phyloP scores from a whole-genome alignment of 1,139 yeast genomes.

The Magnusiomyces paraingens region DNA sequence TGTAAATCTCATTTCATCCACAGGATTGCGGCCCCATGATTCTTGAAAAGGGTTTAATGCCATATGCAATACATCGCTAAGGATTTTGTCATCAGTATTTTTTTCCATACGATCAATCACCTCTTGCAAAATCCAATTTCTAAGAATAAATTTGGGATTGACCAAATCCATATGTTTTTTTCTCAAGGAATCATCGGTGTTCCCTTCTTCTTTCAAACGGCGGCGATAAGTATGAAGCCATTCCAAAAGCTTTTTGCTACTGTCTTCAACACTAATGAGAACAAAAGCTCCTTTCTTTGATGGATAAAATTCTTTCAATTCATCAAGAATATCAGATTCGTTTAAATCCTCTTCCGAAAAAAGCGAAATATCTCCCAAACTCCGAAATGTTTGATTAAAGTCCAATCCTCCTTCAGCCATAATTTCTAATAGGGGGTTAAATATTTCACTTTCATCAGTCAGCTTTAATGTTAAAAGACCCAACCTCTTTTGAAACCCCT shows the following conservation, averaged over 20 bases:
- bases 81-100: conserved; percentile 22
- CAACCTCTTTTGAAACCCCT: conserved; percentile 56
- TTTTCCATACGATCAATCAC: conserved; percentile 44
- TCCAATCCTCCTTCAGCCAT: conserved; percentile 61
- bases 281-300: conserved; percentile 6
- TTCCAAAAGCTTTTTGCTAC: conserved; percentile 7
- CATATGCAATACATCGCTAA: conserved; percentile 33
- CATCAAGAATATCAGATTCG: conserved; percentile 12
- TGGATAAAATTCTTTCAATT: conserved; percentile 2
- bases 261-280: conserved; percentile 18
- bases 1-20: conserved; percentile 23
- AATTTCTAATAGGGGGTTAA: conserved; percentile 59
- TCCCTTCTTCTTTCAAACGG: conserved; percentile 37
- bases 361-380: conserved; percentile 43
- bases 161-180: conserved; percentile 37
- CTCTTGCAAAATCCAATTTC: conserved; percentile 83
- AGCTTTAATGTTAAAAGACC: conserved; percentile 49
- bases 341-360: conserved; percentile 15
- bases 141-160: conserved; percentile 78
- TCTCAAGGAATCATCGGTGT: conserved; percentile 36
- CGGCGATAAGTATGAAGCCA: conserved; percentile 39
- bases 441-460: conserved; percentile 41
- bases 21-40: conserved; percentile 29
- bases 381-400: conserved; percentile 70
- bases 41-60: conserved; percentile 34